Percentiles rank a stretch among this genome's conserved stretches.
phyloP scores from a whole-genome alignment of 495 filamentous ascomycete species.

The Penicillium maclennaniae region DNA sequence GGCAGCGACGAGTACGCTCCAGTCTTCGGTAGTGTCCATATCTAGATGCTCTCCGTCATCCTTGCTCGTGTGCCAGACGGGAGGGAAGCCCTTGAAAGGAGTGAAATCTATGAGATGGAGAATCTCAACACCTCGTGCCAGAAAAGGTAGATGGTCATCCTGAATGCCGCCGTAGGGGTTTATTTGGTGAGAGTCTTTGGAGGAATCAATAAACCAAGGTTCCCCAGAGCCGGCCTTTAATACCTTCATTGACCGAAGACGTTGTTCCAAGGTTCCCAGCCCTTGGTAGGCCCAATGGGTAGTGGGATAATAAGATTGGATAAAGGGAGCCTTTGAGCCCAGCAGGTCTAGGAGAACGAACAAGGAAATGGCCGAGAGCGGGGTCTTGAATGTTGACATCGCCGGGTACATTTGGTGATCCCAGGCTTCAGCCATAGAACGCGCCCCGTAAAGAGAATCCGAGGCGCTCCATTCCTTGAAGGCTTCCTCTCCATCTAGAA shows the following conservation, averaged over 20 bases:
- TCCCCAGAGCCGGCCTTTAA: constrained; percentile 45
- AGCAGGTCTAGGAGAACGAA: constrained; percentile 94
- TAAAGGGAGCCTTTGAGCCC: constrained; percentile 61
- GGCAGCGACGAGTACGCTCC: constrained; percentile 73
- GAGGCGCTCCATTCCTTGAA: constrained; percentile 71
- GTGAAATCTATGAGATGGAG: constrained; percentile 80
- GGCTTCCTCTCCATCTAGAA: constrained; percentile 93
- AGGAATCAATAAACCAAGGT: constrained; percentile 49
- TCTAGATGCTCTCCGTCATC: constrained; percentile 90
- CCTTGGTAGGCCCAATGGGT: constrained; percentile 91
- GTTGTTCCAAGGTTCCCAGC: constrained; percentile 63
- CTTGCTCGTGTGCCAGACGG: constrained; percentile 78
- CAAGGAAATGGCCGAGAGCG: constrained; percentile 72
- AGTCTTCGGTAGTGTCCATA: constrained; percentile 78
- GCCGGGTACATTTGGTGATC: constrained; percentile 61
- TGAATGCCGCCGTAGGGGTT: constrained; percentile 50
- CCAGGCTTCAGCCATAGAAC: constrained; percentile 74
- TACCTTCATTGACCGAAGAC: constrained; percentile 56
- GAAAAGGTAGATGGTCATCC: constrained; percentile 91
- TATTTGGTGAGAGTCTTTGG: constrained; percentile 50
- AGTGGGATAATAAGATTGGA: constrained; percentile 77
- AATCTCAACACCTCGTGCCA: constrained; percentile 78
- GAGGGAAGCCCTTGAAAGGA: constrained; percentile 56
- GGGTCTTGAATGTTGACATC: constrained; percentile 67
- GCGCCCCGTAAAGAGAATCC: constrained; percentile 85